Conservation (phyloP, 768 basidiomycete genomes). For the Flagelloscypha sp. region DNA sequence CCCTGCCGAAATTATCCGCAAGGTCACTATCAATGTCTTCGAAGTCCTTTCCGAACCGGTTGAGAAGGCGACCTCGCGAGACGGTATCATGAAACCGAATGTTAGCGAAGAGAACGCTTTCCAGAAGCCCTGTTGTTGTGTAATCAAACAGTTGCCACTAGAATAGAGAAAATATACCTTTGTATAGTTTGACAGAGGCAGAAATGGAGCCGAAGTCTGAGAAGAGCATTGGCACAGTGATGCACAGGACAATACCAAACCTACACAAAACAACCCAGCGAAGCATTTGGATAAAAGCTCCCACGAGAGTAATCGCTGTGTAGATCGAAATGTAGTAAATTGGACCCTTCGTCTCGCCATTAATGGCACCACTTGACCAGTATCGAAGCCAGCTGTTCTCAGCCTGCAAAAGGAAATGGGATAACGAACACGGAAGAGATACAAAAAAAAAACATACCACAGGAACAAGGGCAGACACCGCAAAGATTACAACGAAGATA, state of each 20-base stretch:
- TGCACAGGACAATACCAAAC: constrained; percentile 14
- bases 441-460: too few relatives aligned
- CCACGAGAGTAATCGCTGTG: constrained; percentile 49
- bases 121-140: constrained; percentile 52
- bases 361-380: constrained; percentile 49
- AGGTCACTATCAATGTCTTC: constrained; percentile 81
- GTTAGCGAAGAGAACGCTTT: constrained; percentile 77
- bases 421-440: too few relatives aligned
- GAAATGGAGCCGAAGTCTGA: constrained; percentile 71
- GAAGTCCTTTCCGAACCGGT: constrained; percentile 86
- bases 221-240: constrained; percentile 8
- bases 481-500: constrained; percentile 41
- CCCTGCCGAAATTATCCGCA: constrained; percentile 81
- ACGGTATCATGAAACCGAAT: constrained; percentile 92
- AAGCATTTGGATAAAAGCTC: constrained; percentile 45
- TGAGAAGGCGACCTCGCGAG: constrained; percentile 73
- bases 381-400: constrained; percentile 23
- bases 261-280: constrained; percentile 68
- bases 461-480: constrained; percentile 53
- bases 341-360: too few relatives aligned
- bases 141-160: background rate
- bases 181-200: constrained; percentile 71
- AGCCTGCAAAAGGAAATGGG: constrained; percentile 13
- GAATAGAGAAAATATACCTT: constrained; percentile 32
- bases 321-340: constrained; percentile 66